These are phyloP conservation scores for Blastocystis sp. DNA, from an alignment of 352 stramenopile genomes.

Conservation along the genomic window DNA sequence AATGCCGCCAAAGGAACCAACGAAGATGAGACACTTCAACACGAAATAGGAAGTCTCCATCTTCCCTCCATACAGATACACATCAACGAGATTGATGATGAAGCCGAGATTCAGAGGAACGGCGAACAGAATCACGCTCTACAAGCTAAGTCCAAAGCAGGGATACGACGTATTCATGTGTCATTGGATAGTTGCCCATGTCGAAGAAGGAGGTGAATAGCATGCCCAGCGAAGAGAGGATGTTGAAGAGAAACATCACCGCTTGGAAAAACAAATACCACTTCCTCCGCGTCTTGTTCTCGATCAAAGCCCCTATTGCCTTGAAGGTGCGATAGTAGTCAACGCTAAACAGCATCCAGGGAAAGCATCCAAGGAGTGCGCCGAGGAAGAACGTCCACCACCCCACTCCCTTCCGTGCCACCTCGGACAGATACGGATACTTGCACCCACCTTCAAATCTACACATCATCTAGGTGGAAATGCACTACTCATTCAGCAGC, in stretches of 20 bases:
- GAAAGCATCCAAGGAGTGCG: background rate
- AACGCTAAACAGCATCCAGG: conserved; percentile 8
- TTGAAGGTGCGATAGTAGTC: background rate
- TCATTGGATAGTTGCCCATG: background rate
- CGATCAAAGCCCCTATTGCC: background rate
- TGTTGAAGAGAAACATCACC: background rate
- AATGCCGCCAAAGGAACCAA: background rate
- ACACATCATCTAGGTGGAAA: no score
- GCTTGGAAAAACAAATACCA: conserved; percentile 18
- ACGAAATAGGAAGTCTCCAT: background rate
- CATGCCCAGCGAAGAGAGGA: conserved; percentile 1
- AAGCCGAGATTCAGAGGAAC: background rate
- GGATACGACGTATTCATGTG: background rate
- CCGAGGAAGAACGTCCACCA: conserved; percentile 16
- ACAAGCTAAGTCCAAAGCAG: background rate
- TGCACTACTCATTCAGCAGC: background rate
- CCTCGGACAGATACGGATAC: conserved; percentile 23
- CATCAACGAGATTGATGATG: background rate
- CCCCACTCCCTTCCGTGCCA: background rate
- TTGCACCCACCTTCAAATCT: conserved; percentile 13
- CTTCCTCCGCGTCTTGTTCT: background rate
- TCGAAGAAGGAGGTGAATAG: conserved; percentile 2
- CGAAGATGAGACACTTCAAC: background rate
- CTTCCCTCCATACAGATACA: background rate
- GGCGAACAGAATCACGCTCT: background rate